Conservation (phyloP, 176 grass and related monocot species). For the Alopecurus myosuroides region DNA sequence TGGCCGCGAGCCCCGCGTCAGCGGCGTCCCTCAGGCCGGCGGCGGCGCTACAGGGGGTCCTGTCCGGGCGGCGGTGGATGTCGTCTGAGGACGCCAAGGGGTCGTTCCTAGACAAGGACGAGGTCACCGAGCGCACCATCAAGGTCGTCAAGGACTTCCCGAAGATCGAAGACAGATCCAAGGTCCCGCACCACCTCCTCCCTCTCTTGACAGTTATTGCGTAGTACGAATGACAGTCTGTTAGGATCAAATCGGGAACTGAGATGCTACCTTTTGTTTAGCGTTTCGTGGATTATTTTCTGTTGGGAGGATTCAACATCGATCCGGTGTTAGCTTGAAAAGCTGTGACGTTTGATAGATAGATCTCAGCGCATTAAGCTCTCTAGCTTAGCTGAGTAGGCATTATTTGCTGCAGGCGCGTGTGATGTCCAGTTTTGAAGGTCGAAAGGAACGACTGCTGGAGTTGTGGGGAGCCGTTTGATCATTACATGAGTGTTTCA, state of each 20-base stretch:
- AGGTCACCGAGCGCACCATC: conserved; percentile 53
- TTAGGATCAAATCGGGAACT: not conserved
- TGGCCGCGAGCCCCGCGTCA: conserved; percentile 15
- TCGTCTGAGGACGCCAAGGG: conserved; percentile 49
- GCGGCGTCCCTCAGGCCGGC: conserved; percentile 21
- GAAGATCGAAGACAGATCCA: conserved; percentile 46
- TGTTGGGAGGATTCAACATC: not conserved
- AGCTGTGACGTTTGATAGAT: not conserved
- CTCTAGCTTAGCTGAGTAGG: not conserved
- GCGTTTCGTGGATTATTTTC: not conserved
- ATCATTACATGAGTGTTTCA: not conserved
- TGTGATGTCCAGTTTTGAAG: not conserved
- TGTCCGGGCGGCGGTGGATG: conserved; percentile 41
- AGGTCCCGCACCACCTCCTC: not conserved
- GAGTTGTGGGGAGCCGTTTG: not conserved
- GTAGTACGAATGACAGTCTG: not conserved
- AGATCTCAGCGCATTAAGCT: conserved; percentile 3
- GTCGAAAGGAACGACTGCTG: not conserved
- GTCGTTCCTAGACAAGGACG: conserved; percentile 50
- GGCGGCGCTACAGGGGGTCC: conserved; percentile 27
- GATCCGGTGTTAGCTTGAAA: not conserved
- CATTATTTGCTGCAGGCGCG: not conserved
- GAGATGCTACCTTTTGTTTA: not conserved
- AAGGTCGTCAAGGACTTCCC: conserved; percentile 49
- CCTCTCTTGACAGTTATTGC: not conserved